Evolutionary conservation across 257 asterid genomes (phyloP).

Genomic region (Cruciata laevipes): DNA sequence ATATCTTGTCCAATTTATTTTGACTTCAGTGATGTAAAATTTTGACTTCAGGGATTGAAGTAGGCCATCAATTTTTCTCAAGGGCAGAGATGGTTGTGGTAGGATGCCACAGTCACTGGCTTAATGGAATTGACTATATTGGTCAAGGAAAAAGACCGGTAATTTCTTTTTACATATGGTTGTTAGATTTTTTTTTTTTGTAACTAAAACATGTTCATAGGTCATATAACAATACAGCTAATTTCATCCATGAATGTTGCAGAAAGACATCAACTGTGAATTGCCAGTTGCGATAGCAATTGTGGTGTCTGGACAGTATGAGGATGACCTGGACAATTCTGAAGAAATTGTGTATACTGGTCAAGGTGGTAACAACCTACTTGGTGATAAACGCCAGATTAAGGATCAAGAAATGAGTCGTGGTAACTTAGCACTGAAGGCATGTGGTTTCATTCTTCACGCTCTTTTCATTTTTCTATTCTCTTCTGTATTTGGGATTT

Average conservation of each 20-base stretch:
- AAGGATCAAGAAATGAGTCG: constrained; percentile 55
- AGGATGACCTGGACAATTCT: constrained; percentile 72
- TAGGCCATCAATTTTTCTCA: constrained; percentile 82
- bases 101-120: constrained; percentile 88
- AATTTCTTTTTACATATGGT: constrained; percentile 10
- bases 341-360: constrained; percentile 84
- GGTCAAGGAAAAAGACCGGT: constrained; percentile 48
- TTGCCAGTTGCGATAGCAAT: constrained; percentile 66
- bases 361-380: constrained; percentile 83
- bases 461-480: constrained; percentile 4
- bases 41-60: constrained; percentile 67
- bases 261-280: constrained; percentile 32
- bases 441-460: constrained; percentile 17
- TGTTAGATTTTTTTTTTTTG: not conserved
- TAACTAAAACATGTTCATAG: not conserved
- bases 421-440: constrained; percentile 86
- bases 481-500: constrained; percentile 8
- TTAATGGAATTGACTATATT: constrained; percentile 69
- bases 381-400: constrained; percentile 63
- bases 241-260: too few relatives aligned
- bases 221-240: not conserved
- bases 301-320: constrained; percentile 87
- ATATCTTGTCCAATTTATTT: not conserved
- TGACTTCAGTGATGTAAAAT: constrained; percentile 39
- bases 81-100: constrained; percentile 89